A percentile compares a stretch with the other conserved stretches of the same genome.
These are phyloP conservation scores for Fusarium multiceps DNA, from an alignment of 2,329 filamentous ascomycete genomes.

Conservation along the genomic window DNA sequence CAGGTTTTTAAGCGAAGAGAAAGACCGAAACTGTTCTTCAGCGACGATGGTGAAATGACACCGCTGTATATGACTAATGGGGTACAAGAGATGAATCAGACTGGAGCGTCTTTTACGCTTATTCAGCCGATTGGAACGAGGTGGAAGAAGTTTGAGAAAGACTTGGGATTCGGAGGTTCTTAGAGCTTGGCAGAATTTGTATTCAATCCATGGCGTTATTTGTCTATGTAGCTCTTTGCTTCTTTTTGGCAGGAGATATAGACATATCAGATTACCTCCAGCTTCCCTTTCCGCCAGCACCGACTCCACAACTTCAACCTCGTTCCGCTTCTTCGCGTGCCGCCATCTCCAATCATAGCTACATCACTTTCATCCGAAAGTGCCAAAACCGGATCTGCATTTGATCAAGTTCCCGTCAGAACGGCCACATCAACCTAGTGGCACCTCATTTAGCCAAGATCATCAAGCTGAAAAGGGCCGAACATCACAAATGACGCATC, in stretches of 20 bases:
- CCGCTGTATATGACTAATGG: slow-evolving; percentile 61
- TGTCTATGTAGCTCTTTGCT: rapidly evolving
- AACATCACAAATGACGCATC: too few species aligned
- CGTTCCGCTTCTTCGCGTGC: too few species aligned
- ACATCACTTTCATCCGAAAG: too few species aligned
- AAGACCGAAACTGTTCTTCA: slow-evolving; percentile 61
- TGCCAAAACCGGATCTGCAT: too few species aligned
- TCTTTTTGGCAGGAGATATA: not conserved
- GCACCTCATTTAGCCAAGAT: too few species aligned
- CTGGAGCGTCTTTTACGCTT: slow-evolving; percentile 22
- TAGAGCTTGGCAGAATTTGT: not conserved
- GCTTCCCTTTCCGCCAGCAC: too few species aligned
- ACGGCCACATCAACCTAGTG: too few species aligned
- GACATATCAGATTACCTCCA: too few species aligned
- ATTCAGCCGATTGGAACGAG: slow-evolving; percentile 30
- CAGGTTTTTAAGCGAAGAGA: slow-evolving; percentile 58
- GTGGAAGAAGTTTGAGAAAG: slow-evolving; percentile 26
- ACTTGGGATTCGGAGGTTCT: not conserved
- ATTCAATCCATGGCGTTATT: not conserved
- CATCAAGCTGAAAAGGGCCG: too few species aligned
- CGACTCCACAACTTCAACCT: too few species aligned
- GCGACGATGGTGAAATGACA: slow-evolving; percentile 54
- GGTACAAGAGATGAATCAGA: slow-evolving; percentile 53
- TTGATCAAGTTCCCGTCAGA: too few species aligned
- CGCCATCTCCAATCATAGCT: too few species aligned